Base-by-base conservation (phyloP, 768 basidiomycete genomes). In the Mycena haematopus region DNA sequence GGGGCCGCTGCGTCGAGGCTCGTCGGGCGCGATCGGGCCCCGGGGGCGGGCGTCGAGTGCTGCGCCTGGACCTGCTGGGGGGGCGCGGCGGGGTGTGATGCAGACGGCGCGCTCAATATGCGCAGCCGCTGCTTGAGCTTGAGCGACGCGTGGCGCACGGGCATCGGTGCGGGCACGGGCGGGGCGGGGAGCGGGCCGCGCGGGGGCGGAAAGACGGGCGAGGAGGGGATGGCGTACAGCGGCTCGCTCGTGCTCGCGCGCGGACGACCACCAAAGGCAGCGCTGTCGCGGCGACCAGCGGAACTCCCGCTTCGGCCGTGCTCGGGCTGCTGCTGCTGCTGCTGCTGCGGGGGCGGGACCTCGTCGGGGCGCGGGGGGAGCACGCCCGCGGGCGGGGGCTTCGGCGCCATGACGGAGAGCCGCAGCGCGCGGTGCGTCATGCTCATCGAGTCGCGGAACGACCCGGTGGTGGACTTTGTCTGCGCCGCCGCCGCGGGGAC, bases 321-420 rank as follows among this genome's bases (percentile, higher is more conserved):
- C 29, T 31, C 27, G 45, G 47, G 60, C 70, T 72, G 19, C 68
- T 52, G 51, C 66, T 52, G 24, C 68, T 71, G 60, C 71, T 72
- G 19, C 67, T 64, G 58, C 70, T 45, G 62, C 71, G 75, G 47
- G 70, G 66, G 60, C 77, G 75, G 68, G 45, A 67, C 71, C 63
- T 91, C 88, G 60, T 90, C 89, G 6, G 90, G 91, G 35, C 88
- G 84, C 8, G 87, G 88, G 5, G 91, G 88, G 1, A 91, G 79
- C 24, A 75, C 78, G 19, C 78, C 75, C 1, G 84, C 80, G 9
- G 91, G 89, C 7, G 90, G 85, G 35, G 84, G 84, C 57, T 85
- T 86, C 0, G 89, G 90, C 22, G 88, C 82, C 44, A 80, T 81
- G 69, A 86, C 73, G 11, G 88, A 89, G 21, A 87, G 72, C 60